These are phyloP conservation scores for Rhododendron mucronatum DNA, from an alignment of 148 eudicot species.

Conservation along the genomic window DNA sequence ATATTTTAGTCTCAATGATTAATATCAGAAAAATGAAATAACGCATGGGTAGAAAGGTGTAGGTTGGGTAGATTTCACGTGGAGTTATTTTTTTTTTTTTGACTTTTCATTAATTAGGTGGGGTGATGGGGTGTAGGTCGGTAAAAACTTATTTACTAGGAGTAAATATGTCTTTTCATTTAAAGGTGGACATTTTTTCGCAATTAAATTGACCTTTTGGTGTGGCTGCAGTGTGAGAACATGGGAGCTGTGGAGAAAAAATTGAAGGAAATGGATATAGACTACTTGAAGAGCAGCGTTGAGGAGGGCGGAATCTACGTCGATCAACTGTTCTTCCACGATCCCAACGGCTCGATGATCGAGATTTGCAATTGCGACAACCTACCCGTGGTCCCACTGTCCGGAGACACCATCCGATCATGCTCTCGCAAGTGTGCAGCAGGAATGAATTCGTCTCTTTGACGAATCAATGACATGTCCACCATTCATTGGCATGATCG, in stretches of 20 bases:
- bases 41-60: too few relatives aligned
- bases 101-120: too few relatives aligned
- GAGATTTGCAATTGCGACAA: constrained; percentile 47
- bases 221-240: constrained; percentile 36
- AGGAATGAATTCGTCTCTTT: not conserved
- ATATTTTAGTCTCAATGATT: too few relatives aligned
- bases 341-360: constrained; percentile 51
- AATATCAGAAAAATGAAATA: too few relatives aligned
- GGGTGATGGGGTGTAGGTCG: too few relatives aligned
- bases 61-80: too few relatives aligned
- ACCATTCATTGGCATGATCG: not conserved
- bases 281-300: constrained; percentile 26
- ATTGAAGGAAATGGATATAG: constrained; percentile 35
- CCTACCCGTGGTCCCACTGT: constrained; percentile 36
- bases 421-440: constrained; percentile 3
- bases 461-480: not conserved
- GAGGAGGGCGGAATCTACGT: constrained; percentile 38
- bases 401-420: not conserved
- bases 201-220: not conserved
- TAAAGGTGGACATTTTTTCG: not conserved
- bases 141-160: too few relatives aligned
- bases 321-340: constrained; percentile 53
- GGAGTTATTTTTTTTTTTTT: too few relatives aligned
- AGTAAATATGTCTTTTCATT: too few relatives aligned
- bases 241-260: constrained; percentile 28